Evolutionary conservation across 83 land plant genomes (phyloP), one percentile per base, ranked within the genome.

Genomic region (Picea abies): DNA sequence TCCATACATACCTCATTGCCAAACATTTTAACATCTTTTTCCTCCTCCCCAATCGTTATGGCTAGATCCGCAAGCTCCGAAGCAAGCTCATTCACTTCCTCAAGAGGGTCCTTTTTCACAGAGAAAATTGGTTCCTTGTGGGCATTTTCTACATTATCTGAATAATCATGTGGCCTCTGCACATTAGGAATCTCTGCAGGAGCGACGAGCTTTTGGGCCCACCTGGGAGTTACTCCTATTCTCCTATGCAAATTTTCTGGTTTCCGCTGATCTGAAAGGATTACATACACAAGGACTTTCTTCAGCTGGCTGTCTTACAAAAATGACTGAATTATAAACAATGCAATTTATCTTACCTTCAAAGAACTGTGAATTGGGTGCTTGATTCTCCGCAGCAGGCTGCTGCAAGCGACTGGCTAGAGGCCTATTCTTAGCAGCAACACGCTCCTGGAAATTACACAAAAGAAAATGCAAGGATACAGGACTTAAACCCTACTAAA

Each of bases 1-100:
- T 49, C 1, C 63, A 29, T 60, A 58, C 29, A 58, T 78, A 78
- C 80, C 80, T 78, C 41, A 60, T 25, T 26, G 39, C 62, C 20
- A 35, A 78, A 60, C 80, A 52, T 78, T 25, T 78, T 37, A 26
- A 78, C 25, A 78, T 78, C 80, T 60, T 78, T 61, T 25, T 23
- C 63, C 80, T 78, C 80, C 39, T 56, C 29, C 19, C 26, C 63
- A 20, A 78, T 78, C 19, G 63, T 78, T 56, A 17, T 56, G 63
- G 32, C 58, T 16, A 78, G 80, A 52, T 78, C 80, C 15, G 63
- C 80, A 78, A 78, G 80, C 41, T 78, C 64, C 52, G 17, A 26
- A 60, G 60, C 80, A 78, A 78, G 80, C 41, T 78, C 80, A 60
- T 60, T 10, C 80, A 78, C 52, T 58, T 78, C 64, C 41, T 56